A percentile compares a stretch with the other conserved stretches of the same genome.
phyloP scores from a whole-genome alignment of 768 basidiomycete species.

The Tubosaeta brunneosetosa region DNA sequence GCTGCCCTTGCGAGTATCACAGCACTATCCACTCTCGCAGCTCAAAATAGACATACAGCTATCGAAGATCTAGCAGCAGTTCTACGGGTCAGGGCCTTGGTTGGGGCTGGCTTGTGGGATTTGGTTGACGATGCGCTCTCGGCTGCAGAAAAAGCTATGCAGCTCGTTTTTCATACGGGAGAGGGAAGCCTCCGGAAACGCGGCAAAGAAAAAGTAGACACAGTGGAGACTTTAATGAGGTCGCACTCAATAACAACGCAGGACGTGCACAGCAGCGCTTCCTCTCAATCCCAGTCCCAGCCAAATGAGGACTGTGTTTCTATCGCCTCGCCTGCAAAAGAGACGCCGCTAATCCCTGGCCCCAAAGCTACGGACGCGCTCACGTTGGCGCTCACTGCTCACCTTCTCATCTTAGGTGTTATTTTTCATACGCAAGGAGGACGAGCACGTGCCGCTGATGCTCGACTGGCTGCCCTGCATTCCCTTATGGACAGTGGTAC shows the following conservation, averaged over 20 bases:
- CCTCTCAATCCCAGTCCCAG: slow-evolving; percentile 23
- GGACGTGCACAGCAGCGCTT: slow-evolving; percentile 23
- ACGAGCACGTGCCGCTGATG: slow-evolving; percentile 41
- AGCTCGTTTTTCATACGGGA: slow-evolving; percentile 30
- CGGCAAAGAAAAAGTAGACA: slow-evolving; percentile 12
- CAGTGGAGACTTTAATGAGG: slow-evolving; percentile 16
- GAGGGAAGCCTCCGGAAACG: slow-evolving; percentile 6
- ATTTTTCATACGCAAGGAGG: slow-evolving; percentile 61
- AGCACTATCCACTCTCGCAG: slow-evolving; percentile 30
- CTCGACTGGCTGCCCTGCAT: slow-evolving; percentile 56
- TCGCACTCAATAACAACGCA: slow-evolving; percentile 28
- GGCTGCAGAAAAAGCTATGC: slow-evolving; percentile 47
- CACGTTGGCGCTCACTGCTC: slow-evolving; percentile 44
- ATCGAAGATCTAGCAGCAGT: slow-evolving; percentile 50
- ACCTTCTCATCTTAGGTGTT: slow-evolving; percentile 59
- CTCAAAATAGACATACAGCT: slow-evolving; percentile 33
- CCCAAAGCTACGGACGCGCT: slow-evolving; percentile 28
- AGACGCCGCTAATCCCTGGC: background rate
- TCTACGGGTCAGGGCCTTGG: slow-evolving; percentile 52
- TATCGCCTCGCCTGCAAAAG: slow-evolving; percentile 2
- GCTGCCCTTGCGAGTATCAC: slow-evolving; percentile 32
- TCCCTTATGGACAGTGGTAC: slow-evolving; percentile 60
- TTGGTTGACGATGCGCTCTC: slow-evolving; percentile 45
- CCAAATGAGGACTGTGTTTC: background rate
- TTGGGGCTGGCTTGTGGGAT: slow-evolving; percentile 52